A percentile compares a stretch with the other conserved stretches of the same genome.
Evolutionary conservation across 2,329 filamentous ascomycete genomes (phyloP).

Genomic region (Cyanodermella asteris): DNA sequence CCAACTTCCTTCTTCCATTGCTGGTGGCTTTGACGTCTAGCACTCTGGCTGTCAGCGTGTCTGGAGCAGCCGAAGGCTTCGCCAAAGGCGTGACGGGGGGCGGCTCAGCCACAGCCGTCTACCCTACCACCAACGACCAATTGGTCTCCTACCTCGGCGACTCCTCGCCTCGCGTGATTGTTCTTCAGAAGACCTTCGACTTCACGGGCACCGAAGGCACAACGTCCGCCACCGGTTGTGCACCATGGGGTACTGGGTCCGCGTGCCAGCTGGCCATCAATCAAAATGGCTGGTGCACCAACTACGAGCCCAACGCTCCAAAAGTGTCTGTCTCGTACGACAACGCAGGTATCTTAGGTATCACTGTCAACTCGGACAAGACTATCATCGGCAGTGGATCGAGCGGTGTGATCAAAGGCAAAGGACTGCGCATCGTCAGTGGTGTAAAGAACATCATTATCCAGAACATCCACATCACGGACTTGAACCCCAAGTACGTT

Average conservation of each 20-base stretch:
- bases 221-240: no score
- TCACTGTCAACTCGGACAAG: conserved; percentile 36
- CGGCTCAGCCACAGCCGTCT: conserved; percentile 30
- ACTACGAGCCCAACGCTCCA: conserved; percentile 33
- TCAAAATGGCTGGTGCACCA: conserved; percentile 37
- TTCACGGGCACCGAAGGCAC: conserved; percentile 34
- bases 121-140: conserved; percentile 31
- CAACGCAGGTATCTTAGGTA: conserved; percentile 29
- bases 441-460: conserved; percentile 35
- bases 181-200: conserved; percentile 34
- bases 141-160: conserved; percentile 38
- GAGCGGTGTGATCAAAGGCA: conserved; percentile 34
- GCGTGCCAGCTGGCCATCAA: no score
- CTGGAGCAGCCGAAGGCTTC: conserved; percentile 24
- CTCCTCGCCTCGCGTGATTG: conserved; percentile 30
- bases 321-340: conserved; percentile 24
- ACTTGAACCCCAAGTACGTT: conserved; percentile 35
- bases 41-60: conserved; percentile 8
- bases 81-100: conserved; percentile 37
- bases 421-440: conserved; percentile 29
- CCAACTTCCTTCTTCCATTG: no score
- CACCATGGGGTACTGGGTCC: no score
- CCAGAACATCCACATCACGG: conserved; percentile 33
- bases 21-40: no score
- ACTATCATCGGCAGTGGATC: conserved; percentile 30